A percentile compares a stretch with the other conserved stretches of the same genome.
phyloP scores from a whole-genome alignment of 176 grass and related monocot genomes.

The Hordeum marinum region DNA sequence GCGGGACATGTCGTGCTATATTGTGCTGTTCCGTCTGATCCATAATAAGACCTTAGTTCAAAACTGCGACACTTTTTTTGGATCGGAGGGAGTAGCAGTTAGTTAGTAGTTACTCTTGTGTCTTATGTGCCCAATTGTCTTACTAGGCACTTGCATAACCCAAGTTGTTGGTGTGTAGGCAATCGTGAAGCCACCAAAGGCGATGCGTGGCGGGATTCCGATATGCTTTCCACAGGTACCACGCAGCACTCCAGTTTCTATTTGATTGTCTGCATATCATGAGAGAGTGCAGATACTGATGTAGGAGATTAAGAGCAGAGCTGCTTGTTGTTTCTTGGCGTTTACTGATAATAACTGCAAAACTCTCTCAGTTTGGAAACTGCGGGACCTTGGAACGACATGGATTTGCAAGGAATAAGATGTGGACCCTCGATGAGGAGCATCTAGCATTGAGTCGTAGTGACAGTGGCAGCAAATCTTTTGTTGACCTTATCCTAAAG shows the following conservation, averaged over 20 bases:
- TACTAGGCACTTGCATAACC: background rate
- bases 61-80: too few species aligned
- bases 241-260: background rate
- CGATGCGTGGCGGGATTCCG: slow-evolving; percentile 85
- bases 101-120: background rate
- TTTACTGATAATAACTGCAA: slow-evolving; percentile 6
- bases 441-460: slow-evolving; percentile 30
- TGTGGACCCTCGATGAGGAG: slow-evolving; percentile 65
- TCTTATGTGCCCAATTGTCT: background rate
- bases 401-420: slow-evolving; percentile 94
- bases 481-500: slow-evolving; percentile 75
- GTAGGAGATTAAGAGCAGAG: background rate
- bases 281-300: background rate
- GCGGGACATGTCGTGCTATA: background rate
- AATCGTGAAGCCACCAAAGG: slow-evolving; percentile 75
- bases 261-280: background rate
- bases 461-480: slow-evolving; percentile 36
- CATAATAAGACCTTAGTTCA: too few species aligned
- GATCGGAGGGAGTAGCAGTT: too few species aligned
- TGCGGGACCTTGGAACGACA: slow-evolving; percentile 71
- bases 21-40: too few species aligned
- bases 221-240: slow-evolving; percentile 92
- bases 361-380: slow-evolving; percentile 57
- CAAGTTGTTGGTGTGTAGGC: slow-evolving; percentile 46
- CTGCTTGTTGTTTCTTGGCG: background rate